Base-by-base conservation (phyloP, 331 rosid genomes). In the Phaseolus coccineus region DNA sequence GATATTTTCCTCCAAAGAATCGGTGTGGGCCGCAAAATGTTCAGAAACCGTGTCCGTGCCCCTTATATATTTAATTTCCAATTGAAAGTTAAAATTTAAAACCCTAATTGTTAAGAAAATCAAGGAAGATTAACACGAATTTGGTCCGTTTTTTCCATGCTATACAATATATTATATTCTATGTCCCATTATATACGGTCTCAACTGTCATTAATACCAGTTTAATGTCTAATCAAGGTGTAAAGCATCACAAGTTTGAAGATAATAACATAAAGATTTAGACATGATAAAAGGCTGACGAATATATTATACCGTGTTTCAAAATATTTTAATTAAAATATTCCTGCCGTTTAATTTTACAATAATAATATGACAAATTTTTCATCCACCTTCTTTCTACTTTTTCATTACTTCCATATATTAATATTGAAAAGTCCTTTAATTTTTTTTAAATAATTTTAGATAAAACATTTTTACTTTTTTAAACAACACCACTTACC, bases 131-230 rank as follows among this genome's bases (percentile, higher is more conserved):
- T 2, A 68, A 39, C 6, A 48, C 64, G 68, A 68, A 39, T 50
- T 69, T 72, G 42, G 51, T 19, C 30, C 4, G 30, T 16, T 64
- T 55, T 71, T 76, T 2, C 57, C 52, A 48, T 10, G 16, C 50
- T 77, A 19, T 19, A 19, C 22, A 19, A 19, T 19, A 31, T 70
- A 58, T 71, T 71, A 56, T 25, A 67, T 68, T 77, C 46, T 55
- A n/a, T 42, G 69, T 65, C 30, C 44, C 31, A 19, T 48, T 58
- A 3, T 7, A 62, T 16, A 6, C 35, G 33, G 5, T 61, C 0
- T 67, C 4, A 33, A 59, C 52, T 19, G 69, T 63, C 40, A n/a
- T 57, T 4, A 39, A 31, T 11, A 30, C 27, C 56, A 6, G 55
- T n/a, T 9, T 13, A 19, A 52, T 72, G n/a, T 27, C 48, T 59